These are phyloP conservation scores for Trichophyton schoenleinii DNA, from an alignment of 2,329 filamentous ascomycete species.

Conservation along the genomic window DNA sequence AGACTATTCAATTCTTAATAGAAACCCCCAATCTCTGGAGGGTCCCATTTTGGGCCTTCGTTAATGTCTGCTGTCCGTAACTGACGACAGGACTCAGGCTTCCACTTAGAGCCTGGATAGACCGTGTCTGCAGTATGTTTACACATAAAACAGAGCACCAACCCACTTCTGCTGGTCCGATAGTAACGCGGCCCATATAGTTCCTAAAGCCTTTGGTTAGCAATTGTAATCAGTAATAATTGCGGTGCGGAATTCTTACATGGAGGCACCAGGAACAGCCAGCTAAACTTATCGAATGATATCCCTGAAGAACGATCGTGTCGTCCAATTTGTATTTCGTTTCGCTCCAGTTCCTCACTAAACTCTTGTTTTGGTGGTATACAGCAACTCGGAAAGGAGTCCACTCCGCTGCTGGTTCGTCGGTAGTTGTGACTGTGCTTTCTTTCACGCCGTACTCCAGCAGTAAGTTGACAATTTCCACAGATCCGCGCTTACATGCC, in stretches of 20 bases:
- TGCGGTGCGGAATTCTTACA: not conserved
- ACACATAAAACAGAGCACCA: not conserved
- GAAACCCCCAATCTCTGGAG: too few relatives aligned
- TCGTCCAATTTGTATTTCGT: not conserved
- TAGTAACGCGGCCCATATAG: not conserved
- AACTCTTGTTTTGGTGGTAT: not conserved
- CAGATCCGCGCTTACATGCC: not conserved
- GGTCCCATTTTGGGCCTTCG: too few relatives aligned
- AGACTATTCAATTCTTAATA: too few relatives aligned
- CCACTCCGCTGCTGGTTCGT: not conserved
- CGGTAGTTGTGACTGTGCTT: not conserved
- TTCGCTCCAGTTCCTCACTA: not conserved
- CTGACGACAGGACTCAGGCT: too few relatives aligned
- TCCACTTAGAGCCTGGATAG: not conserved
- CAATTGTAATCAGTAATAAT: too few relatives aligned
- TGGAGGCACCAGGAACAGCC: not conserved
- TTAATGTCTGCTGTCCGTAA: too few relatives aligned
- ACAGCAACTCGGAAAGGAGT: not conserved
- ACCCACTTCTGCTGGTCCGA: not conserved
- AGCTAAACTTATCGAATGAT: not conserved
- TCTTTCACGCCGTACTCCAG: not conserved
- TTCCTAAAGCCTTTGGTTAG: not conserved
- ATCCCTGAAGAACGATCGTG: not conserved
- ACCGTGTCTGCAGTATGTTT: not conserved
- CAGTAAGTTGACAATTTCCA: not conserved